Evolutionary conservation across 2,329 filamentous ascomycete species (phyloP).

Genomic region (Colletotrichum cuscutae): DNA sequence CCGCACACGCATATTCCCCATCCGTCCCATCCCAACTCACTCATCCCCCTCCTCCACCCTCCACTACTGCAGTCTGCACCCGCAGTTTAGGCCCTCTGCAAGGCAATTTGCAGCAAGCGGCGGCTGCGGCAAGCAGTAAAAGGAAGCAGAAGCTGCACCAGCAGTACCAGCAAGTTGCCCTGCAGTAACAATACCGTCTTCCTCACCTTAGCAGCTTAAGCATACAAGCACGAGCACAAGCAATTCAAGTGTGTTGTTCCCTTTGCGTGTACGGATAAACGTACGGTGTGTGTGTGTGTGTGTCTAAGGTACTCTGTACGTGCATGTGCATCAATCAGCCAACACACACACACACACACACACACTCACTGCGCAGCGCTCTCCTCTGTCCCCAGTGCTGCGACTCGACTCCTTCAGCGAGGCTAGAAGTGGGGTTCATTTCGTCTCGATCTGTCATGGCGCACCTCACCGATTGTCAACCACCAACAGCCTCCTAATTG

Average conservation of each 20-base stretch:
- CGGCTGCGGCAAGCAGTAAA: background rate
- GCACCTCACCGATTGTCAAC: slow-evolving; percentile 32
- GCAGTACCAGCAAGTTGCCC: background rate
- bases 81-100: background rate
- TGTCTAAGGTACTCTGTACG: too few relatives aligned
- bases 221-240: background rate
- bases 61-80: background rate
- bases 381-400: background rate
- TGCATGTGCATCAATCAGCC: background rate
- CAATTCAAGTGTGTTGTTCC: background rate
- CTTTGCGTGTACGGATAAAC: background rate
- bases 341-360: background rate
- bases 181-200: background rate
- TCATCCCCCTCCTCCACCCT: background rate
- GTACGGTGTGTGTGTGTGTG: too few relatives aligned
- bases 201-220: background rate
- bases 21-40: background rate
- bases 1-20: background rate
- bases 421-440: slow-evolving; percentile 40
- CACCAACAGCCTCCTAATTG: slow-evolving; percentile 29
- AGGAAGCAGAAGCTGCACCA: background rate
- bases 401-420: slow-evolving; percentile 34
- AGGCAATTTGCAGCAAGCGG: background rate
- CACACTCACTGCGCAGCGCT: background rate
- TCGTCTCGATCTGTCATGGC: slow-evolving; percentile 35